Conservation (phyloP, 352 stramenopile genomes). For the Pythium phragmitis region DNA sequence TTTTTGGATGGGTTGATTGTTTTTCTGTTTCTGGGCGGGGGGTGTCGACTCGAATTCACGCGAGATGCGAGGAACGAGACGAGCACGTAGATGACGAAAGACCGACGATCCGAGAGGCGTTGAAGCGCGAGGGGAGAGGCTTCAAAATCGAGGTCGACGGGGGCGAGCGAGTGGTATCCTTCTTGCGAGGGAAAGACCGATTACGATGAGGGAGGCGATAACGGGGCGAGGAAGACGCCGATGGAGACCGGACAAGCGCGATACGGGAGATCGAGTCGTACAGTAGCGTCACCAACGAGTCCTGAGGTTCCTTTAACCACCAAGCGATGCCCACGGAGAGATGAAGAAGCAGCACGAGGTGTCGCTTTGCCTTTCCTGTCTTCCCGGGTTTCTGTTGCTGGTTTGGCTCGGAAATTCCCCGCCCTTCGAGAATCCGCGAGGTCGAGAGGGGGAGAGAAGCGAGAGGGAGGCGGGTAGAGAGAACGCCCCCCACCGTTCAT, state of each 20-base stretch:
- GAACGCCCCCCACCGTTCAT: slow-evolving; percentile 19
- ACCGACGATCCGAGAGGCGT: slow-evolving; percentile 10
- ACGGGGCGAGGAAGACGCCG: slow-evolving; percentile 12
- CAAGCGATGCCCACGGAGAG: slow-evolving; percentile 21
- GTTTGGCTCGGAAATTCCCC: slow-evolving; percentile 26
- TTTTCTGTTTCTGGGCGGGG: slow-evolving; percentile 12
- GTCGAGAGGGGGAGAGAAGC: slow-evolving; percentile 6
- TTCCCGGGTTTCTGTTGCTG: slow-evolving; percentile 31
- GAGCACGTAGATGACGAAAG: slow-evolving; percentile 20
- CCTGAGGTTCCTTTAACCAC: slow-evolving; percentile 16
- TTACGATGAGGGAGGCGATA: slow-evolving; percentile 8
- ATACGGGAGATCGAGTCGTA: slow-evolving; percentile 15
- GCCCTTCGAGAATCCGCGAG: slow-evolving; percentile 17
- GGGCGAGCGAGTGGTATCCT: slow-evolving; percentile 14
- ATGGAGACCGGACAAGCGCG: slow-evolving; percentile 16
- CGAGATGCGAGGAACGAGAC: slow-evolving; percentile 3
- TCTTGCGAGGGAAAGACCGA: slow-evolving; percentile 10
- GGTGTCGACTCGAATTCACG: slow-evolving; percentile 12
- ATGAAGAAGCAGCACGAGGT: slow-evolving; percentile 19
- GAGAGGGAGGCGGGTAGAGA: background rate
- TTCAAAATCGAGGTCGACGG: slow-evolving; percentile 5
- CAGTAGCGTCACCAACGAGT: slow-evolving; percentile 15
- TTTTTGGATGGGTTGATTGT: slow-evolving; percentile 10
- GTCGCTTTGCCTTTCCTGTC: slow-evolving; percentile 16
- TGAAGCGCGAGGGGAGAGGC: slow-evolving; percentile 1